Evolutionary conservation across 192 early-diverging fungal species (phyloP), one percentile per base, ranked within the genome.

Genomic region (Umbelopsis vinacea): DNA sequence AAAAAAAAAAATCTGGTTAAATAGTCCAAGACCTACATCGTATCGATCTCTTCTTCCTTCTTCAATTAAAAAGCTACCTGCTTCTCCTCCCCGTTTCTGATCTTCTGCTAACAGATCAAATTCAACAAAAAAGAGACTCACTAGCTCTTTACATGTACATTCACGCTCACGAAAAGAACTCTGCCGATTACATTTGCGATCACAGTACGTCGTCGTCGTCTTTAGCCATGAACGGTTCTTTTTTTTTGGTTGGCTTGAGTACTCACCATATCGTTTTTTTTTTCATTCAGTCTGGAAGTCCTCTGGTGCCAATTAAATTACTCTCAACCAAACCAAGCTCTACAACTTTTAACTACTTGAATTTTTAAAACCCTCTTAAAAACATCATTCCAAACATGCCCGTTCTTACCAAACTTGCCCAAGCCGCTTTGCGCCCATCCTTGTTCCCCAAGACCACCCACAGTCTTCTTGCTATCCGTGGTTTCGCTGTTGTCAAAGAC

Each of bases 161-260:
- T 68, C 95, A 96, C 92, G 86, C 87, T 71, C 85, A 83, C 74
- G 95, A 96, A 88, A 93, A 87, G 81, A 90, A 90, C 83, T 92
- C 90, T 75, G 86, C 92, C 79, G 93, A 96, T 87, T 96, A 96
- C 85, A 90, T 94, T 82, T 87, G 91, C 83, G 93, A 96, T 82
- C 93, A 94, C 83, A 81, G 90, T 91, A 82, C 71, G 72, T 48
- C 24, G 19, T n/a, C 47, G 67, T 67, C n/a, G 7, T 72, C 8
- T 63, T 17, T 14, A 54, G 19, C 8, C 35, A 17, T 35, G 52
- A 68, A 11, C 37, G 26, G 12, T 50, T 55, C 38, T 68, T 24
- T 6, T 24, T 19, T 60, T 43, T 19, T 46, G 60, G 21, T 46
- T 33, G 21, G 4, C 76, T 81, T 67, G 82, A 77, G 73, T 80